Conservation (phyloP, 108 stramenopile genomes). For the Epipyxis sp. region DNA sequence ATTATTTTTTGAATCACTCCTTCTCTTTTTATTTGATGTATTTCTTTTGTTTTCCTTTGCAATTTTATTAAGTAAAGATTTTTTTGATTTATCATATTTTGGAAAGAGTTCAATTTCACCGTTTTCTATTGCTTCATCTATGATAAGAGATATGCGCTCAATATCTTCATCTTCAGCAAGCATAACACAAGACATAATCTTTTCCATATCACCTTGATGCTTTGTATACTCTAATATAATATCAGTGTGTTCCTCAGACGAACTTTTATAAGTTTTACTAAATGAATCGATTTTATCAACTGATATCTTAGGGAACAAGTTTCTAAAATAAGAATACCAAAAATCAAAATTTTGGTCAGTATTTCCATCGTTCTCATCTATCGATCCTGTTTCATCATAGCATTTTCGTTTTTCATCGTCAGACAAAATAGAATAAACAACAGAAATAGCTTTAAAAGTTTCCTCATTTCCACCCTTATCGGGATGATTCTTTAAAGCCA, state of each 20-base stretch:
- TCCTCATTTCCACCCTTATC: slow-evolving; percentile 29
- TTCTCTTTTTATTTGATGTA: neutral
- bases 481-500: slow-evolving; percentile 18
- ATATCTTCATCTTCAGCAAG: slow-evolving; percentile 3
- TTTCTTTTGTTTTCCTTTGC: neutral
- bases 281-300: neutral
- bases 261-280: neutral
- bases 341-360: neutral
- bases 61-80: neutral
- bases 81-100: neutral
- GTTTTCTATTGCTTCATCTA: slow-evolving; percentile 14
- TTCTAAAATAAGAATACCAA: slow-evolving; percentile 29
- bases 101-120: neutral
- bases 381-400: neutral
- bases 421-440: slow-evolving; percentile 8
- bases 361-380: slow-evolving; percentile 11
- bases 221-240: neutral
- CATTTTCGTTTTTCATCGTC: slow-evolving; percentile 19
- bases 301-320: neutral
- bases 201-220: neutral
- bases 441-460: slow-evolving; percentile 18
- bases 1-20: neutral
- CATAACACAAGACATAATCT: slow-evolving; percentile 19
- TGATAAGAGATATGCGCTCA: neutral
- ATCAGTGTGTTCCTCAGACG: slow-evolving; percentile 10